These are phyloP conservation scores for Vigna hirtella DNA, from an alignment of 306 rosid species.

Conservation along the genomic window DNA sequence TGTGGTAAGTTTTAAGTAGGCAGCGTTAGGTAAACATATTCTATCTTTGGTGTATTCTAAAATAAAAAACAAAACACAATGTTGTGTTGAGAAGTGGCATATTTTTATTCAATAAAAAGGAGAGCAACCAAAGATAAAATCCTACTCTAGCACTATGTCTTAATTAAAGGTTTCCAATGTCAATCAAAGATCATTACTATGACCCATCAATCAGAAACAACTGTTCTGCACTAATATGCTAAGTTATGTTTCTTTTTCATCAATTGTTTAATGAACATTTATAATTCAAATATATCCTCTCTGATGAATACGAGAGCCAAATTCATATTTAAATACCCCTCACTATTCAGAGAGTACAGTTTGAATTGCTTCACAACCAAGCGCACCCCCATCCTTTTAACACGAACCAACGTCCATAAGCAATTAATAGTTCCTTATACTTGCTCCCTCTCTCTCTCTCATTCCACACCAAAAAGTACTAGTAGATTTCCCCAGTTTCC, in stretches of 20 bases:
- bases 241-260: background rate
- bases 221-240: background rate
- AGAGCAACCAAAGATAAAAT: background rate
- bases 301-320: background rate
- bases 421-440: background rate
- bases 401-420: background rate
- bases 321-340: conserved; percentile 14
- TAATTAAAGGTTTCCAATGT: background rate
- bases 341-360: background rate
- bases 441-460: background rate
- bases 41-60: background rate
- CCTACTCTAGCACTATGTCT: background rate
- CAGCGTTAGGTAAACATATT: background rate
- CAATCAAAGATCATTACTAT: background rate
- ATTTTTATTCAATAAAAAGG: background rate
- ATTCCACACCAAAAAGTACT: background rate
- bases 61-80: background rate
- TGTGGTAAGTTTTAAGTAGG: background rate
- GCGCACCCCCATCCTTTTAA: background rate
- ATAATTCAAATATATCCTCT: background rate
- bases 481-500: background rate
- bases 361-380: background rate
- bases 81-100: background rate
- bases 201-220: conserved; percentile 24
- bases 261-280: background rate